Base-by-base conservation (phyloP, 2,329 filamentous ascomycete genomes). In the Cladosporium sp. region DNA sequence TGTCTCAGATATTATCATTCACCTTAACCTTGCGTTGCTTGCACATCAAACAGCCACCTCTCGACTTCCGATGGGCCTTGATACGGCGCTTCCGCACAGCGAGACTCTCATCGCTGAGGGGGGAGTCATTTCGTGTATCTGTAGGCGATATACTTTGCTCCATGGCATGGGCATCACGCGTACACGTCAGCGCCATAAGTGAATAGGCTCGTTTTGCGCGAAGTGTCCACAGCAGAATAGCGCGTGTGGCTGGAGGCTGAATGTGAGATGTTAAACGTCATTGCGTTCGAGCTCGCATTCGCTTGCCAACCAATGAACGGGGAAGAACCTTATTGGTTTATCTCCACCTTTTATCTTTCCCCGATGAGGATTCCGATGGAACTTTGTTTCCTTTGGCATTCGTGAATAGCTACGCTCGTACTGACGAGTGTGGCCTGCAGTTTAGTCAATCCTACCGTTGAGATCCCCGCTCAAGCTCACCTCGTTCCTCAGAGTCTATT, bases 261-360 rank as follows among this genome's bases (percentile, higher is more conserved):
- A 28, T 28, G 25, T 16, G 49, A 13, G 28, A 28, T 54, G 26
- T n/a, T 32, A 77, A 99, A 99, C 77, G 95, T 99, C 75, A 96
- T 98, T 73, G 96, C 96, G 70, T 98, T 98, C 78, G 95, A 98
- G 80, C 51, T 54, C 51, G 51, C 51, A 54, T 54, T 54, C 51
- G 51, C 26, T 21, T 54, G 11, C 7, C 28, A 21, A 23, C 51
- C 51, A 54, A 54, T 54, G 16, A 54, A 10, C 26, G 51, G 16
- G 10, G 26, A 5, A 21, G 25, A 18, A 30, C 18, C 26, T 54
- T 30, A 10, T 54, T 32, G 18, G 51, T 13, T 13, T 14, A 14
- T 54, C 51, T 32, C n/a, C 16, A 54, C 30, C 28, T 53, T 43
- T 43, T 13, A 23, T 21, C n/a, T 46, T 46, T 21, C 0, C 39